Evolutionary conservation across 2,329 filamentous ascomycete genomes (phyloP), one percentile per base, ranked within the genome.

Genomic region (Akanthomyces uredinophilus): DNA sequence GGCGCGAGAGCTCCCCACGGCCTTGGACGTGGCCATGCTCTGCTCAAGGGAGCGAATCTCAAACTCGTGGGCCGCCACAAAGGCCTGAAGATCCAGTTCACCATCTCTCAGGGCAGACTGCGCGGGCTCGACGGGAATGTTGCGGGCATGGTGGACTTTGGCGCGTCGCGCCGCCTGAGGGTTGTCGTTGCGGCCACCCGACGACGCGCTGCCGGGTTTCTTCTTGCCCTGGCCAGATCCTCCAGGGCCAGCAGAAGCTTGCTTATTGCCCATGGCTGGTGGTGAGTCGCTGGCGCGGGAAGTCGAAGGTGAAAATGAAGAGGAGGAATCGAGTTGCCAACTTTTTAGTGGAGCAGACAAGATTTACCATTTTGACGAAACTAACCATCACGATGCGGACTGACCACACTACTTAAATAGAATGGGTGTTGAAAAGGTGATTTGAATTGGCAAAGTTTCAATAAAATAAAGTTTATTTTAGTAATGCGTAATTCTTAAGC

Each of bases 41-140:
- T 88, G 82, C 72, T 96, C 90, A 52, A 98, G 79, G 1, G 93
- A 89, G 62, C 85, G 85, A 68, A 99, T 96, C 78, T 98, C 94
- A 70, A 91, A 96, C 71, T 96, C 88, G 64, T 93, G 89, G 13
- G 92, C 88, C 67, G 87, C 87, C 67, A 98, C 83, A 70, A 98
- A 99, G 32, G 88, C 85, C 67, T 90, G 86, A 57, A 97, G 83
- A 71, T 97, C 89, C 64, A 99, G 82, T 71, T 96, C 88, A 71
- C 94, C 95, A 75, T 89, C 86, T 56, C 81, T 80, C 27, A 84
- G 74, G 7, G 81, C 82, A 11, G 78, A 78, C 46, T 83, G 78
- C 18, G 81, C 77, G 18, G 76, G 74, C 67, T 84, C 82, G 20
- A 78, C 74, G 44, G 79, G 79, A 66, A 85, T 83, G 66, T 72